phyloP scores from a whole-genome alignment of 75 land plant genomes.

The Adiantum capillusveneris region DNA sequence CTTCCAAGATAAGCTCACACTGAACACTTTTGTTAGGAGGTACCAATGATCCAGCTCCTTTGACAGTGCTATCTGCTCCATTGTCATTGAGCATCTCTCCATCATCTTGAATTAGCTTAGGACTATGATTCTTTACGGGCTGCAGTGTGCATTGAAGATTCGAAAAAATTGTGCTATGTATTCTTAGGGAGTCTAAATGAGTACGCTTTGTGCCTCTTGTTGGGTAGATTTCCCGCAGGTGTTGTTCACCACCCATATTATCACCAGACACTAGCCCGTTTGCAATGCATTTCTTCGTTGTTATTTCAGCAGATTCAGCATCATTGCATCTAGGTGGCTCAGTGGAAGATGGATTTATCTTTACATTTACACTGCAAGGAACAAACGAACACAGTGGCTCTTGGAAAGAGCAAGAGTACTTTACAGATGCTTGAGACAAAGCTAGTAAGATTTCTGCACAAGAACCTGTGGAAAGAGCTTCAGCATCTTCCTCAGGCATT shows the following conservation, averaged over 20 bases:
- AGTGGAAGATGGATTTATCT: background rate
- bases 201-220: background rate
- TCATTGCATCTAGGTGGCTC: background rate
- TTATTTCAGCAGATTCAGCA: too few relatives aligned
- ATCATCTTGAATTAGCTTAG: too few relatives aligned
- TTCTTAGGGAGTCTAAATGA: conserved; percentile 3
- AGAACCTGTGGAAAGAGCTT: conserved; percentile 1
- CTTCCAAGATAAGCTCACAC: background rate
- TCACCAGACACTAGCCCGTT: too few relatives aligned
- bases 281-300: too few relatives aligned
- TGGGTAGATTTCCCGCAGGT: background rate
- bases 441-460: conserved; percentile 5
- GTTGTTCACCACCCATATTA: background rate
- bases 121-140: too few relatives aligned
- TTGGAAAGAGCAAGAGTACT: conserved; percentile 5
- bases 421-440: conserved; percentile 9
- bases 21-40: background rate
- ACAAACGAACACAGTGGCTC: conserved; percentile 17
- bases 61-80: too few relatives aligned
- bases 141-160: too few relatives aligned
- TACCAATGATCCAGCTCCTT: too few relatives aligned
- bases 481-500: conserved; percentile 2
- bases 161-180: conserved; percentile 2
- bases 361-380: conserved; percentile 8
- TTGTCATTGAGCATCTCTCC: too few relatives aligned